A percentile compares a stretch with the other conserved stretches of the same genome.
These are phyloP conservation scores for Metschnikowia noctiluminum DNA, from an alignment of 805 yeast genomes.

Conservation along the genomic window DNA sequence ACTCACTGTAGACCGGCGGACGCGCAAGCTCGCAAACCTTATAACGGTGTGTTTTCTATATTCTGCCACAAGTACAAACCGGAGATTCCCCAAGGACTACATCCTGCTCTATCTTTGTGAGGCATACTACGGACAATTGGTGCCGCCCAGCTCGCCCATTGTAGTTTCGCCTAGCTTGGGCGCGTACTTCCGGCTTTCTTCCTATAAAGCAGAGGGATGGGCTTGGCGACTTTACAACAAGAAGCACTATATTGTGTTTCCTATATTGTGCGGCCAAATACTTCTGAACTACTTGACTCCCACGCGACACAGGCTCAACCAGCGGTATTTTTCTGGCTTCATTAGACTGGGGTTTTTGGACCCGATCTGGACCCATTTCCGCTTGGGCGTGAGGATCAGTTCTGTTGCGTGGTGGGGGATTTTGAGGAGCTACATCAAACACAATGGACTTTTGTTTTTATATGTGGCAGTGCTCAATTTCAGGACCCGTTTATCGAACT, in stretches of 20 bases:
- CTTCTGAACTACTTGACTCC: slow-evolving; percentile 42
- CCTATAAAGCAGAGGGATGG: slow-evolving; percentile 19
- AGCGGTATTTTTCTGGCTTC: slow-evolving; percentile 30
- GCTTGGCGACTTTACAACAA: slow-evolving; percentile 23
- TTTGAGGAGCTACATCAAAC: slow-evolving; percentile 23
- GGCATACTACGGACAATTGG: slow-evolving; percentile 28
- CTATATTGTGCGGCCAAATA: slow-evolving; percentile 37
- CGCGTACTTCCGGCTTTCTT: slow-evolving; percentile 23
- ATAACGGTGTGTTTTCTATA: slow-evolving; percentile 24
- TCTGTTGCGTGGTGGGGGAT: slow-evolving; percentile 30
- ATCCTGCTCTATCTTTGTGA: slow-evolving; percentile 31
- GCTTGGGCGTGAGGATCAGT: slow-evolving; percentile 25
- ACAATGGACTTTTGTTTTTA: slow-evolving; percentile 22
- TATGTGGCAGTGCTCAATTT: slow-evolving; percentile 20
- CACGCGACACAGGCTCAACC: slow-evolving; percentile 33
- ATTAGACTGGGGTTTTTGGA: slow-evolving; percentile 32
- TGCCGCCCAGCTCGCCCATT: slow-evolving; percentile 34
- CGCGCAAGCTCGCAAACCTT: slow-evolving; percentile 23
- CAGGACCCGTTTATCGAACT: slow-evolving; percentile 22
- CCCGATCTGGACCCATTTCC: slow-evolving; percentile 41
- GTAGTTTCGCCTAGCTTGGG: slow-evolving; percentile 27
- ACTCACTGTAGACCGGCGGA: slow-evolving; percentile 15
- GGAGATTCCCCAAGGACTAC: slow-evolving; percentile 37
- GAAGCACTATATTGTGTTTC: slow-evolving; percentile 34
- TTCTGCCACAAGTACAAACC: slow-evolving; percentile 24